phyloP scores from a whole-genome alignment of 306 rosid species.

The Coriaria nepalensis region DNA sequence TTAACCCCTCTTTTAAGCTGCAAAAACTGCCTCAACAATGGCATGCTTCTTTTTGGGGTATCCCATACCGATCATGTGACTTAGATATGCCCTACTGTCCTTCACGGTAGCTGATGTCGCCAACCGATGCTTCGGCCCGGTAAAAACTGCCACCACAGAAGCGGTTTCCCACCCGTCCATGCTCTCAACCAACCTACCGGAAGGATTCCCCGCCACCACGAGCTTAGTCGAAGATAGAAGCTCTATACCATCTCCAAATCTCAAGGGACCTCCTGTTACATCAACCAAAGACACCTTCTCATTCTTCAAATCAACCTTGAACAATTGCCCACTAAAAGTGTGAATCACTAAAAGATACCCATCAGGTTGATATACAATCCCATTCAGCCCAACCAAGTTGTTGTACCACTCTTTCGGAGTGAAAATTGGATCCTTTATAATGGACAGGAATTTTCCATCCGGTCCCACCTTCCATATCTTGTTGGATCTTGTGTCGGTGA shows the following conservation, averaged over 20 bases:
- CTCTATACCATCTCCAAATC: slow-evolving; percentile 72
- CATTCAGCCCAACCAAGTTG: slow-evolving; percentile 58
- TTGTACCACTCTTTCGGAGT: slow-evolving; percentile 67
- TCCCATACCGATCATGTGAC: slow-evolving; percentile 59
- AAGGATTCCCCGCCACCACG: slow-evolving; percentile 69
- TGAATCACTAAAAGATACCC: slow-evolving; percentile 67
- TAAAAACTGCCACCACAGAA: slow-evolving; percentile 40
- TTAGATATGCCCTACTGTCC: slow-evolving; percentile 74
- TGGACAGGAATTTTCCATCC: slow-evolving; percentile 43
- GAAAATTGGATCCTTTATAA: slow-evolving; percentile 53
- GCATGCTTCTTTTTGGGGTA: slow-evolving; percentile 79
- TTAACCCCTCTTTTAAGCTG: slow-evolving; percentile 8
- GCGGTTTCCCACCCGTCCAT: slow-evolving; percentile 82
- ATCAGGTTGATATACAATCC: slow-evolving; percentile 83
- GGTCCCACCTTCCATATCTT: slow-evolving; percentile 84
- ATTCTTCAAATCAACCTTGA: slow-evolving; percentile 45
- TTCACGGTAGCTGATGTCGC: slow-evolving; percentile 77
- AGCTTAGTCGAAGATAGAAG: slow-evolving; percentile 55
- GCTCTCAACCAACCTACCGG: slow-evolving; percentile 76
- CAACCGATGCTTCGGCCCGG: slow-evolving; percentile 62
- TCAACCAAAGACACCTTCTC: slow-evolving; percentile 50
- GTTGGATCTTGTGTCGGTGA: slow-evolving; percentile 45
- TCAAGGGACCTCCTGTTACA: slow-evolving; percentile 41
- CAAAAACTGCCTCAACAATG: slow-evolving; percentile 69
- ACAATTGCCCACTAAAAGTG: slow-evolving; percentile 60